A percentile compares a stretch with the other conserved stretches of the same genome.
These are phyloP conservation scores for Lophiotrema nucula DNA, from an alignment of 495 filamentous ascomycete genomes.

Conservation along the genomic window DNA sequence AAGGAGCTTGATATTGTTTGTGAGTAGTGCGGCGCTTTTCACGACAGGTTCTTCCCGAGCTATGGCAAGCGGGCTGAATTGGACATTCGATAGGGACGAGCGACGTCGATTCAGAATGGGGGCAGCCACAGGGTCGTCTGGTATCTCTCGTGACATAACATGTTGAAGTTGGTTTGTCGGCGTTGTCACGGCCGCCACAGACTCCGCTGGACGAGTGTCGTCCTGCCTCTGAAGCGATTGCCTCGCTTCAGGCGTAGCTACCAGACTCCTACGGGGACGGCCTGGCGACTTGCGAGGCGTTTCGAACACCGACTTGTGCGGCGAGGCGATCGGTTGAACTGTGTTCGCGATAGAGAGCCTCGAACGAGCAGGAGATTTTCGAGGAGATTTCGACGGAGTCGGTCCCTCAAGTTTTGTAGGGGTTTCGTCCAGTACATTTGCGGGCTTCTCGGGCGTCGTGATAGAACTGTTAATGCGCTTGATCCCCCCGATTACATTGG, in stretches of 20 bases:
- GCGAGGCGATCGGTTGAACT: neutral
- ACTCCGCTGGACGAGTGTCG: neutral
- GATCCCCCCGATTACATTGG: conserved; percentile 67
- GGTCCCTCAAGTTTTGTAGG: conserved; percentile 1
- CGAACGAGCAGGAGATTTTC: conserved; percentile 16
- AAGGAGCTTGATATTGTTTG: conserved; percentile 41
- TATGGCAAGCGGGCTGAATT: conserved; percentile 27
- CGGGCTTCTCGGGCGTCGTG: conserved; percentile 16
- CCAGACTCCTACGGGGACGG: conserved; percentile 16
- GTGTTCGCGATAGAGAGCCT: too few relatives aligned
- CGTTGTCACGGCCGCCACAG: neutral
- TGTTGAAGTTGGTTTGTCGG: conserved; percentile 5
- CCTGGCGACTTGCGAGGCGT: conserved; percentile 26
- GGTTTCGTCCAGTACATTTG: neutral
- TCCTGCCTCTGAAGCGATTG: conserved; percentile 3
- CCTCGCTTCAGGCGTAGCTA: conserved; percentile 8
- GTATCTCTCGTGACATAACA: neutral
- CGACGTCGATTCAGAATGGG: conserved; percentile 29
- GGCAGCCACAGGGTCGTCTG: conserved; percentile 29
- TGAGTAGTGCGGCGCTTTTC: conserved; percentile 33
- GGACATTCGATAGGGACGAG: conserved; percentile 26
- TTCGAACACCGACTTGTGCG: neutral
- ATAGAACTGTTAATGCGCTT: conserved; percentile 34
- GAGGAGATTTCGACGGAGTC: conserved; percentile 18
- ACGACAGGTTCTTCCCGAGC: conserved; percentile 9